These are phyloP conservation scores for Suaeda aralocaspica DNA, from an alignment of 148 eudicot species.

Conservation along the genomic window DNA sequence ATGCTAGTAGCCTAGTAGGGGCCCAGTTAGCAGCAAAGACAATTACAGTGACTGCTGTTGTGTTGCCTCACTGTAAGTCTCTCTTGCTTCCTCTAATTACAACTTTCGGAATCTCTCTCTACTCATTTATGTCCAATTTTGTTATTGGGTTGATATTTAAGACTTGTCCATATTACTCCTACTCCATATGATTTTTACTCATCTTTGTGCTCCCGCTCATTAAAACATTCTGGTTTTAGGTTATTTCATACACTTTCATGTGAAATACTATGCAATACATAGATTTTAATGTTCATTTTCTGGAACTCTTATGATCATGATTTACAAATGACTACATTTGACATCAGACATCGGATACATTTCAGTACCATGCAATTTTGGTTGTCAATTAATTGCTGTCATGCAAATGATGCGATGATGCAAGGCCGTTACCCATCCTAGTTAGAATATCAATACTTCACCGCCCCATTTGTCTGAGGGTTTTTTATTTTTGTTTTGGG, in stretches of 20 bases:
- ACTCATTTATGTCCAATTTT: not conserved
- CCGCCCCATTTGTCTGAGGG: no score
- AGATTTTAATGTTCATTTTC: no score
- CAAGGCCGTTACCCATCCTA: no score
- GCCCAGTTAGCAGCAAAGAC: not conserved
- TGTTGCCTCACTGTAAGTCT: slow-evolving; percentile 4
- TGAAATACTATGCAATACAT: no score
- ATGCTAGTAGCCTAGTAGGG: not conserved
- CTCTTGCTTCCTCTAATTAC: not conserved
- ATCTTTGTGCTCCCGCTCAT: not conserved
- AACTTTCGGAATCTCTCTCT: not conserved
- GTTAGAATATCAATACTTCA: no score
- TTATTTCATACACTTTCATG: not conserved
- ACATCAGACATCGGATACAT: not conserved
- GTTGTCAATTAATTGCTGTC: not conserved
- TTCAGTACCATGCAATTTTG: not conserved
- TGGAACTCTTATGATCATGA: no score
- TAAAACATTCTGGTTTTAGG: not conserved
- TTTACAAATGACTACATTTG: not conserved
- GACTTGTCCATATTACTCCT: not conserved
- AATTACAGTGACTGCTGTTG: not conserved
- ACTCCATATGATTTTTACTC: no score
- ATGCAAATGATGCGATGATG: no score
- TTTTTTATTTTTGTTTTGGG: no score
- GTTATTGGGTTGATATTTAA: not conserved